Percentiles rank a stretch among this genome's conserved stretches.
Evolutionary conservation across 441 rosid species (phyloP).

Genomic region (Biscutella laevigata): DNA sequence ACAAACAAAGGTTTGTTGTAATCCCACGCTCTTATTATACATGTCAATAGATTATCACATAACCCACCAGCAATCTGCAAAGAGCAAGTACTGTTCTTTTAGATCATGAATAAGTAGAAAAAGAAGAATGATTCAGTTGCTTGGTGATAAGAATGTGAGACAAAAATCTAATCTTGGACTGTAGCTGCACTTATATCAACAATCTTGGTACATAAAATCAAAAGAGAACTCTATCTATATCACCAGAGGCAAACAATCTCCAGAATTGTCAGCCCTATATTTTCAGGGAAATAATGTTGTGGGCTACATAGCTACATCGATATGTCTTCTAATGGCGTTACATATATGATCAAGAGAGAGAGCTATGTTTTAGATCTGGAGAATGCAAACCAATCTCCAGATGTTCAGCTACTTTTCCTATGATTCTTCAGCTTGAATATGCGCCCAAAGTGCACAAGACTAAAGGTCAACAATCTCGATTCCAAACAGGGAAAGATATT

Average conservation of each 20-base stretch:
- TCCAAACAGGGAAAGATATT: neutral
- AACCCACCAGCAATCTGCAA: constrained; percentile 80
- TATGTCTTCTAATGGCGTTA: neutral
- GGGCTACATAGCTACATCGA: too few relatives aligned
- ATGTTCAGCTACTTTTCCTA: neutral
- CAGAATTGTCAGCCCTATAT: too few relatives aligned
- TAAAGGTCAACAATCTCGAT: neutral
- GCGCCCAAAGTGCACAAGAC: neutral
- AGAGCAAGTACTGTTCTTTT: neutral
- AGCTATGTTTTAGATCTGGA: too few relatives aligned
- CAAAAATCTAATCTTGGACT: too few relatives aligned
- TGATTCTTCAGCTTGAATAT: neutral
- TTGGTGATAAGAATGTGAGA: neutral
- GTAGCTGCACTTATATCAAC: neutral
- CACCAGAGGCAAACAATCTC: neutral
- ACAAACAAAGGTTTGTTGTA: constrained; percentile 67
- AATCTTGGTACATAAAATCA: neutral
- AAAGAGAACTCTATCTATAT: neutral
- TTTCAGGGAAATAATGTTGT: too few relatives aligned
- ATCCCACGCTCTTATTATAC: constrained; percentile 89
- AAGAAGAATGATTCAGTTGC: neutral
- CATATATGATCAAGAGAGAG: too few relatives aligned
- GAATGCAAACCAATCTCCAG: too few relatives aligned
- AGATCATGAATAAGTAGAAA: neutral
- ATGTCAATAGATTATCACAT: constrained; percentile 82